Percentiles rank a stretch among this genome's conserved stretches.
phyloP scores from a whole-genome alignment of 2,329 filamentous ascomycete species.

The Septoria linicola region DNA sequence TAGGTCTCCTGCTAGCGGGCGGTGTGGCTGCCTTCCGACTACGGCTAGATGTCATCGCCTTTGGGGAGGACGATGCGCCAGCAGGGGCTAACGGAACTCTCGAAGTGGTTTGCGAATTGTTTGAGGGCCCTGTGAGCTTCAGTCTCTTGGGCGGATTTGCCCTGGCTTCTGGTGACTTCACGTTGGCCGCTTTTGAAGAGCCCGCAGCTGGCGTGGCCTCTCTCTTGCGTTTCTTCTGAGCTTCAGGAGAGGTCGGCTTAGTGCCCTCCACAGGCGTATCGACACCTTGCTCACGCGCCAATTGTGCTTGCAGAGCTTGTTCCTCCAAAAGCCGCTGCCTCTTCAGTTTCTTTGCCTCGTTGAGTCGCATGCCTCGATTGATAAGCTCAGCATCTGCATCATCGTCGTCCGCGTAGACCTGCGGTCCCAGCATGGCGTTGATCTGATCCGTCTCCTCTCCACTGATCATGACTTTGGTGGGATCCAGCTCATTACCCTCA shows the following conservation, averaged over 20 bases:
- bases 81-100: constrained; percentile 48
- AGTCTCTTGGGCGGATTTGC: constrained; percentile 38
- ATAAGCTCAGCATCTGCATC: constrained; percentile 63
- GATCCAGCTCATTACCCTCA: constrained; percentile 46
- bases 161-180: constrained; percentile 16
- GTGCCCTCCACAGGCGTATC: constrained; percentile 20
- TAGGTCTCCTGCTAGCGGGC: constrained; percentile 34
- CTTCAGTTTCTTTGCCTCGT: constrained; percentile 74
- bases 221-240: constrained; percentile 55
- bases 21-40: constrained; percentile 32
- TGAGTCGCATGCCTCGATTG: constrained; percentile 74
- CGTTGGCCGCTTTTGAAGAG: constrained; percentile 18
- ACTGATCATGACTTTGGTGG: constrained; percentile 37
- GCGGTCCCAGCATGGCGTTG: constrained; percentile 34
- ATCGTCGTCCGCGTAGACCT: constrained; percentile 36
- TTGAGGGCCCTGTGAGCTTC: constrained; percentile 32
- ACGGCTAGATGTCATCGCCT: constrained; percentile 22
- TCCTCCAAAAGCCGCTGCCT: constrained; percentile 59
- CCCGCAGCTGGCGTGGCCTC: constrained; percentile 37
- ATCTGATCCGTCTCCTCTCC: constrained; percentile 37
- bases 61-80: constrained; percentile 37
- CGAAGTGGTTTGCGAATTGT: constrained; percentile 18
- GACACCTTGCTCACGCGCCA: constrained; percentile 36
- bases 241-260: constrained; percentile 22
- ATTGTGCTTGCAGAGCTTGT: constrained; percentile 37